Percentiles rank a stretch among this genome's conserved stretches.
Conservation (phyloP, 768 basidiomycete species). For the Boletus pseudo-olivaceus region DNA sequence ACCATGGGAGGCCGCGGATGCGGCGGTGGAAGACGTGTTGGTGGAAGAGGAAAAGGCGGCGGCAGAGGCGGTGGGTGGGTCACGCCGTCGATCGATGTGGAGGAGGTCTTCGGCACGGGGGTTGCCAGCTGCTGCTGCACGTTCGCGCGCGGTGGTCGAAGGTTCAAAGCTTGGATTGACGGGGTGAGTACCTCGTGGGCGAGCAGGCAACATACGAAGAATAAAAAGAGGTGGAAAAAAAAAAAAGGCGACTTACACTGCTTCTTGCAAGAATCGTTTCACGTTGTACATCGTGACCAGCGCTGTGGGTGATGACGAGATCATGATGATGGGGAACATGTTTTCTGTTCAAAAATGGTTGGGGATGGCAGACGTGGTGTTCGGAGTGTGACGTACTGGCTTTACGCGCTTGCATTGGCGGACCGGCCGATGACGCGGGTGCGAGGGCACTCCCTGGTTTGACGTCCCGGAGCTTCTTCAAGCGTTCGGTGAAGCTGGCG, state of each 20-base stretch:
- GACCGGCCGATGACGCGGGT: slow-evolving; percentile 36
- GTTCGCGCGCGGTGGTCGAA: slow-evolving; percentile 69
- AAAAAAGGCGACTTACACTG: slow-evolving; percentile 47
- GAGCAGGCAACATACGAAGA: not conserved
- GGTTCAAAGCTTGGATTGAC: slow-evolving; percentile 60
- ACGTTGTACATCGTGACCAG: slow-evolving; percentile 99
- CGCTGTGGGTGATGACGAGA: slow-evolving; percentile 89
- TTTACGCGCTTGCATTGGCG: slow-evolving; percentile 56
- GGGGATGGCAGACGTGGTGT: not conserved
- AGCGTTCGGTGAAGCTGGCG: slow-evolving; percentile 63
- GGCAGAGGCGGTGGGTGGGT: slow-evolving; percentile 33
- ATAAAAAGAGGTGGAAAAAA: too few relatives aligned
- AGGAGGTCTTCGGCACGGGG: slow-evolving; percentile 78
- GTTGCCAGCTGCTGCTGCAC: slow-evolving; percentile 67
- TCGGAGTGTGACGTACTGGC: slow-evolving; percentile 45
- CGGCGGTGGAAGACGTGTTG: not conserved
- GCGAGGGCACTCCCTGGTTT: slow-evolving; percentile 47
- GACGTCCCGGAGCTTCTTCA: slow-evolving; percentile 73
- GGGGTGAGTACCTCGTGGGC: not conserved
- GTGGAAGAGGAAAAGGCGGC: slow-evolving; percentile 16
- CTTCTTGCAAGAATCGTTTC: slow-evolving; percentile 88
- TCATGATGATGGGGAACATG: slow-evolving; percentile 93
- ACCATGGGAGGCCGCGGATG: slow-evolving; percentile 13
- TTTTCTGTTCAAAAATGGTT: slow-evolving; percentile 42
- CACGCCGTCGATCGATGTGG: slow-evolving; percentile 83